Conservation (phyloP, 208 protist genomes). For the Plasmodiophora brassicae region DNA sequence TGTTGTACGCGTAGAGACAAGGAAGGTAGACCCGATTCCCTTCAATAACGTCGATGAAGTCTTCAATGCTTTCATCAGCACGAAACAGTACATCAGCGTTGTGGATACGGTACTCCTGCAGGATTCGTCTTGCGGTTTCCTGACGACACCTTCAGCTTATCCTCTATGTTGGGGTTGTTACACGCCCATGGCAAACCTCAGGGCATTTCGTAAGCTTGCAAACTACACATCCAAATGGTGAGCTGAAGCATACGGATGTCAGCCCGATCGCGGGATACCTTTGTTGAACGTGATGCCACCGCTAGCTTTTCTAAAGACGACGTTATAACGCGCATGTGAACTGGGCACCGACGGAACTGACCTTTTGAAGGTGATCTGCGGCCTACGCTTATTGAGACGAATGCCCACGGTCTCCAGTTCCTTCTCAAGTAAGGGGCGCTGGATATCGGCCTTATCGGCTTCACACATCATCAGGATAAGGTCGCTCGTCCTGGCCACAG, state of each 20-base stretch:
- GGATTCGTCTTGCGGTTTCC: constrained; percentile 38
- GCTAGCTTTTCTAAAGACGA: not conserved
- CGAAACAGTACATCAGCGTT: constrained; percentile 90
- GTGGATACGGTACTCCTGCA: constrained; percentile 81
- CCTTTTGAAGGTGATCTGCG: not conserved
- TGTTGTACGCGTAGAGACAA: constrained; percentile 58
- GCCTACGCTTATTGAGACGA: not conserved
- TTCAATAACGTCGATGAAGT: constrained; percentile 96
- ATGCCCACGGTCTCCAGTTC: constrained; percentile 18
- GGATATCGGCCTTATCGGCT: constrained; percentile 50
- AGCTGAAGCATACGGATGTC: no score
- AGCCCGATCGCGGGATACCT: no score
- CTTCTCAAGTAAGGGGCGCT: not conserved
- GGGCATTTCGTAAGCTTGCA: not conserved
- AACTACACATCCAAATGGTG: no score
- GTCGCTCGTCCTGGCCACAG: constrained; percentile 86
- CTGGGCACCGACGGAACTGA: not conserved
- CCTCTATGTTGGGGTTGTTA: no score
- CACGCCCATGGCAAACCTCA: not conserved
- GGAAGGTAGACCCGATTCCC: constrained; percentile 80
- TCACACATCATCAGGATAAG: constrained; percentile 96
- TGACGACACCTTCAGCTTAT: no score
- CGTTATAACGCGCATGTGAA: not conserved
- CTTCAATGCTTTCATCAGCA: constrained; percentile 88
- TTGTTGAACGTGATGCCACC: not conserved